Percentiles rank a stretch among this genome's conserved stretches.
These are phyloP conservation scores for Quercus tomentella DNA, from an alignment of 331 rosid species.

Conservation along the genomic window DNA sequence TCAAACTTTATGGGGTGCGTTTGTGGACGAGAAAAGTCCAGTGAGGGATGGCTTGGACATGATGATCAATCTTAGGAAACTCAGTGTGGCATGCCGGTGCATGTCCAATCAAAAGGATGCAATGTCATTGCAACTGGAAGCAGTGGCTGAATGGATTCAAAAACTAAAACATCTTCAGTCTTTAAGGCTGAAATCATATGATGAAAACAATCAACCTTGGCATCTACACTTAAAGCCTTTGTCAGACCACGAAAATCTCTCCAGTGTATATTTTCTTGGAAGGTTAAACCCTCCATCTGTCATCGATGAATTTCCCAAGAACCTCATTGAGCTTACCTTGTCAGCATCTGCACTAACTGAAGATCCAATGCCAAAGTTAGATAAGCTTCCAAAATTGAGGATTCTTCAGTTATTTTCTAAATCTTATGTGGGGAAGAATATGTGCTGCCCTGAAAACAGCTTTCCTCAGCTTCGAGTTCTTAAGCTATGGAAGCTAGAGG, in stretches of 20 bases:
- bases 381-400: conserved; percentile 2
- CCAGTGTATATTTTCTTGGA: conserved; percentile 20
- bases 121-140: conserved; percentile 8
- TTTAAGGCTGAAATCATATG: conserved; percentile 14
- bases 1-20: conserved; percentile 27
- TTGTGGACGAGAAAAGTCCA: conserved; percentile 15
- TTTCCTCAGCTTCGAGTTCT: conserved; percentile 24
- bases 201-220: conserved; percentile 19
- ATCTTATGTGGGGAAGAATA: not conserved
- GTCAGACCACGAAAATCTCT: not conserved
- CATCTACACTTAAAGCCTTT: conserved; percentile 2
- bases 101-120: no score
- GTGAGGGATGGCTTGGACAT: conserved; percentile 23
- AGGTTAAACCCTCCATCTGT: not conserved
- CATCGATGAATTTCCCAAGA: not conserved
- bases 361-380: conserved; percentile 17
- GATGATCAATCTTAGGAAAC: conserved; percentile 10
- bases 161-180: conserved; percentile 11
- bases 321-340: conserved; percentile 20
- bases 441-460: not conserved
- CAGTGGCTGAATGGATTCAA: conserved; percentile 15
- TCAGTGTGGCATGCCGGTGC: conserved; percentile 23
- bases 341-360: conserved; percentile 12
- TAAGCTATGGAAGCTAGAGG: conserved; percentile 8
- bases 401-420: not conserved